Evolutionary conservation across 2,329 filamentous ascomycete genomes (phyloP), one percentile per base, ranked within the genome.

Genomic region (Cladophialophora carrionii): DNA sequence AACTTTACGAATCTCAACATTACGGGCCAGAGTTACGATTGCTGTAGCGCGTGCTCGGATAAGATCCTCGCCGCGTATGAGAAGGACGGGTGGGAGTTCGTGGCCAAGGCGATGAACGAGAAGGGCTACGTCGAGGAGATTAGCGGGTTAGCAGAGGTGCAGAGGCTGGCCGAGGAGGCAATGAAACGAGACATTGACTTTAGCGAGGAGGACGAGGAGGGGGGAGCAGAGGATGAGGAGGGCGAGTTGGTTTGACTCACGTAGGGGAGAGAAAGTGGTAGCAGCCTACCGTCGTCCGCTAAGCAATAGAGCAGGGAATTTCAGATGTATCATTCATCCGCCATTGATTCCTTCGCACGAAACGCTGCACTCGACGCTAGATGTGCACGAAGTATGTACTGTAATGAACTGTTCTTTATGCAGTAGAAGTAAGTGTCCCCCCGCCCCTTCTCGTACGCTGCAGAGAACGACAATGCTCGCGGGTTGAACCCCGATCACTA

Each of bases 121-220:
- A 81, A 78, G 68, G 86, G 85, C 2, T 88, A 84, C 77, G 85
- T 89, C 1, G 87, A 88, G 73, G 85, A 87, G 69, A 74, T 88
- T 61, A 86, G 83, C 69, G 86, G 86, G 8, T 74, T 88, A 57
- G 85, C 82, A 67, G 85, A 88, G 76, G 79, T 82, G 56, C 80
- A 82, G 62, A 73, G 76, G 65, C 74, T 72, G 63, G 80, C 80
- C n/a, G 80, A 82, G 72, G 78, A 76, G 62, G 77, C 79, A 10
- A 71, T 78, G 48, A 76, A 74, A 24, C 75, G 74, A 22, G 76
- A 79, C 24, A 75, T 82, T 53, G 78, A 82, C 55, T 81, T 78
- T 75, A 79, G 78, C 32, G 79, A 81, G 24, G 69, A 70, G 17
- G 69, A 72, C 9, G 54, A 52, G 8, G 54, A 52, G 49, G 57